Evolutionary conservation across 371 early-diverging fungal species (phyloP).

Genomic region (Parasitella parasitica): DNA sequence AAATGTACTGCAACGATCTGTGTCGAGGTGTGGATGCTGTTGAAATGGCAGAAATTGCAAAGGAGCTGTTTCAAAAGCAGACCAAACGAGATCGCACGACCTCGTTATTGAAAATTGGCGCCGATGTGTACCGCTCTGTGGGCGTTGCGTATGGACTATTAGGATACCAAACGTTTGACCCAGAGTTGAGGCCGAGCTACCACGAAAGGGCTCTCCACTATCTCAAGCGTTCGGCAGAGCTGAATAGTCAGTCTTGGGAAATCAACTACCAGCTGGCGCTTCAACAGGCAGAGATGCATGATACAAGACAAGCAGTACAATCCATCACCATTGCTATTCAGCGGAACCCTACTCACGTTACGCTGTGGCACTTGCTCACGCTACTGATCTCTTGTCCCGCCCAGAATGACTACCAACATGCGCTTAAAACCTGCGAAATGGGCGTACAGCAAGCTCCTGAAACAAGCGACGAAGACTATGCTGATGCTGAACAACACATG

Average conservation of each 20-base stretch:
- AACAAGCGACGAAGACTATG: slow-evolving; percentile 6
- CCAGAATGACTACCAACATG: slow-evolving; percentile 47
- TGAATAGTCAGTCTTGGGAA: slow-evolving; percentile 52
- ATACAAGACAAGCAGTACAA: slow-evolving; percentile 68
- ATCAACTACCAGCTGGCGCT: slow-evolving; percentile 78
- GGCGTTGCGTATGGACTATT: slow-evolving; percentile 68
- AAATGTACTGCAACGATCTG: slow-evolving; percentile 51
- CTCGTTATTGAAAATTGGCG: slow-evolving; percentile 15
- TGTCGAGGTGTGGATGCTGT: slow-evolving; percentile 46
- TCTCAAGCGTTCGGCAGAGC: slow-evolving; percentile 55
- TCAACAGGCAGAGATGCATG: slow-evolving; percentile 80
- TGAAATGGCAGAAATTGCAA: slow-evolving; percentile 49
- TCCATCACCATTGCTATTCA: slow-evolving; percentile 63
- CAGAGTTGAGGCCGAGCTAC: slow-evolving; percentile 62
- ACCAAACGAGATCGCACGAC: background rate
- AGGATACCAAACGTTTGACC: slow-evolving; percentile 66
- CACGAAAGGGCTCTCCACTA: slow-evolving; percentile 67
- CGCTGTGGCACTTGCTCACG: slow-evolving; percentile 87
- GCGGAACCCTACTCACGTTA: slow-evolving; percentile 59
- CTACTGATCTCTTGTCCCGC: slow-evolving; percentile 68
- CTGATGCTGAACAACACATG: slow-evolving; percentile 59
- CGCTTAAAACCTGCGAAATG: slow-evolving; percentile 72
- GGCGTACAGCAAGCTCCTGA: slow-evolving; percentile 57
- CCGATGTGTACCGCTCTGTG: slow-evolving; percentile 50
- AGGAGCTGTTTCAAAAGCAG: slow-evolving; percentile 27